Conservation (phyloP, 2,329 filamentous ascomycete species). For the Botryotinia globosa region DNA sequence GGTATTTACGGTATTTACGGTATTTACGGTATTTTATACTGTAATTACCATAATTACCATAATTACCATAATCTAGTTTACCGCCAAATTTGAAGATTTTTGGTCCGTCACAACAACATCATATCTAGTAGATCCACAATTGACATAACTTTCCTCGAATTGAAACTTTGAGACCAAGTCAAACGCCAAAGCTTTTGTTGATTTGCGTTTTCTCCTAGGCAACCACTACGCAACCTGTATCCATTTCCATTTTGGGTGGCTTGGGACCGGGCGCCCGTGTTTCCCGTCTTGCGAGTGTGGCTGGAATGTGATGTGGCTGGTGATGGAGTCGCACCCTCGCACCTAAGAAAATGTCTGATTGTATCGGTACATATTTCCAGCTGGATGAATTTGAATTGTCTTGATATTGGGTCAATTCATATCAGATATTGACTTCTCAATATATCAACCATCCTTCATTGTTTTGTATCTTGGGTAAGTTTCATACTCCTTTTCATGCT, state of each 20-base stretch:
- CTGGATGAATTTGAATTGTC: not conserved
- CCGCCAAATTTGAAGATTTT: not conserved
- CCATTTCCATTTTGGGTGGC: not conserved
- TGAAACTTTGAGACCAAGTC: not conserved
- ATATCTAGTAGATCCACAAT: not conserved
- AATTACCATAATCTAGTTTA: not conserved
- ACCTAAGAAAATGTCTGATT: not conserved
- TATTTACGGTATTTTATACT: not conserved
- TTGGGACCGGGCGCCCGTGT: not conserved
- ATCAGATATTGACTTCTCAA: not conserved
- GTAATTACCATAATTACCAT: not conserved
- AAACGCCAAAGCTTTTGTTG: conserved; percentile 6
- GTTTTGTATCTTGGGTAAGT: not conserved
- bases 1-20: not conserved
- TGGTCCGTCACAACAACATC: conserved; percentile 8
- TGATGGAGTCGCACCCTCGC: not conserved
- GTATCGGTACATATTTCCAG: not conserved
- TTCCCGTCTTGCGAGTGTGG: not conserved
- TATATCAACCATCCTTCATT: too few relatives aligned
- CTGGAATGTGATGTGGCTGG: not conserved
- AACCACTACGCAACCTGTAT: not conserved
- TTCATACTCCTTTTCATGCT: not conserved
- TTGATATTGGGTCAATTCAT: not conserved
- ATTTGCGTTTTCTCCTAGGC: conserved; percentile 1
- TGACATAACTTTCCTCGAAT: not conserved